Evolutionary conservation across 345 rosid genomes (phyloP), one percentile per base, ranked within the genome.

Genomic region (Conringia planisiliqua): DNA sequence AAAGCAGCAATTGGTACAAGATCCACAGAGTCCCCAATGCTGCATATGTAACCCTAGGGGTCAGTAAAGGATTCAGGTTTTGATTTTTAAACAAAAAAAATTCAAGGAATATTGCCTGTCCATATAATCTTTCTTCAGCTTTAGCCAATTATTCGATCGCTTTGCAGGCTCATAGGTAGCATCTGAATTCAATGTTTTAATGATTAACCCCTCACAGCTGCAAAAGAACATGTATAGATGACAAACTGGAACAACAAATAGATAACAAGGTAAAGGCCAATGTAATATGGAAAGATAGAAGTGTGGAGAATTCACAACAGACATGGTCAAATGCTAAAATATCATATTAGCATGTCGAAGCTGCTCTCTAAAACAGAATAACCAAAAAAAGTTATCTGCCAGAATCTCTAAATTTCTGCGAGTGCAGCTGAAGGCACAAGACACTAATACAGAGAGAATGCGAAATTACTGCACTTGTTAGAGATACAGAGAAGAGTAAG

Each of bases 151-250:
- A 72, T 83, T 78, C 0, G 99, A 92, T 74, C 93, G 84, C 86
- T 89, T 92, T 30, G 97, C 90, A 72, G 99, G 99, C 81, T 92
- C 99, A 68, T 95, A 95, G n/a, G 98, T 92, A 72, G 98, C 97
- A 82, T 95, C 99, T 46, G 74, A 86, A 68, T 86, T 75, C 86
- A 95, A 50, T 39, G 98, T 92, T 84, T 95, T 95, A 84, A 95
- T 90, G 58, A 95, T 95, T 74, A 95, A 81, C 71, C 99, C 99
- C 84, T 92, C 99, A 76, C 90, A 92, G 80, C 98, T 92, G 90
- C 84, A 86, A 72, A 66, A 32, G 3, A 82, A 60, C 68, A 70
- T 40, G 27, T 35, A 70, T 36, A 58, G 42, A 44, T 43, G 66
- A 43, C 20, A 10, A 66, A 48, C 5, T 39, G 40, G 57, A 62